Evolutionary conservation across 1,139 yeast species (phyloP), one percentile per base, ranked within the genome.

Genomic region (Pichia cactophila): DNA sequence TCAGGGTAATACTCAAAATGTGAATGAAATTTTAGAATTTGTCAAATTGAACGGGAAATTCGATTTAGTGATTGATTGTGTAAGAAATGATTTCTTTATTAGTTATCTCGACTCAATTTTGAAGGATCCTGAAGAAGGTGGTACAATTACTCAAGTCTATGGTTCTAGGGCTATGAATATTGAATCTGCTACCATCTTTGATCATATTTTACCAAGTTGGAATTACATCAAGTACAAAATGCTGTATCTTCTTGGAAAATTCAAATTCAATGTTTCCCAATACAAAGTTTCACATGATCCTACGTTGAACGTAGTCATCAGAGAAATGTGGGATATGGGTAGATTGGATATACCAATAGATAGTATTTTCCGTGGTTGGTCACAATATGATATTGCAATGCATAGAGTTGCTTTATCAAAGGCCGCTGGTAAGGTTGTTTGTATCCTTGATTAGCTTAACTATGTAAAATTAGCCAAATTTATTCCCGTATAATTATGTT

Each of bases 381-480:
- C 52, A 10, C 73, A 81, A 14, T 77, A 66, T 57, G 59, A 73
- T 41, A 61, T 67, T 7, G 92, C 88, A 0, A 59, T 77, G 45
- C 73, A 74, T 8, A 69, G 67, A 53, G 61, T 83, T 29, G 63
- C 61, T 14, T 62, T 70, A n/a, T 75, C 77, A 47, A 69, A 65
- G 46, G 81, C 83, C 4, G 72, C 72, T 50, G 95, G 95, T 31
- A 86, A 86, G 61, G 71, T 84, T 39, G 73, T 85, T 5, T 45
- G 57, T 36, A 45, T 50, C 16, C 37, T 56, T n/a, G 38, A 35
- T 11, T 35, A 35, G 38, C 16, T 12, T 5, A 31, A 31, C 33
- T 12, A 10, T 31, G 35, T 31, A 31, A 31, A 31, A 31, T 3
- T 10, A 14, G n/a, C n/a, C 6, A 31, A 31, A 12, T 31, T 31